Evolutionary conservation across 495 filamentous ascomycete species (phyloP).

Genomic region (Thozetella sp.): DNA sequence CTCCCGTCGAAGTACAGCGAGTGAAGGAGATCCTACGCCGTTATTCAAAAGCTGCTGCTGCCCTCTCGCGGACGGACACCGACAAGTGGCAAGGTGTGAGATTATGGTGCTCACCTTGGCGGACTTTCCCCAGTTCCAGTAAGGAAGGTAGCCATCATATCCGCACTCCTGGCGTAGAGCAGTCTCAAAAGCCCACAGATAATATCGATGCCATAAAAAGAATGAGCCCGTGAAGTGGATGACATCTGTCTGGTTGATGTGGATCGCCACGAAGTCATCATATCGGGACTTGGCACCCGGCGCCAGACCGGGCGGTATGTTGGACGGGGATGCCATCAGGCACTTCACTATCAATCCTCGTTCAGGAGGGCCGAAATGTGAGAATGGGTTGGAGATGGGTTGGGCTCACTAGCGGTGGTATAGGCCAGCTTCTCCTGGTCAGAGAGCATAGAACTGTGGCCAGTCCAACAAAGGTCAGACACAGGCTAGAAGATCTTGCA

Average conservation of each 20-base stretch:
- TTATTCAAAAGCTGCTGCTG: background rate
- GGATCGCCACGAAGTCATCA: slow-evolving; percentile 69
- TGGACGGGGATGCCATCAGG: slow-evolving; percentile 50
- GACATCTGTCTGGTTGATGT: slow-evolving; percentile 61
- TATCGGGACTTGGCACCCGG: slow-evolving; percentile 35
- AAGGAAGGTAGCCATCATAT: slow-evolving; percentile 52
- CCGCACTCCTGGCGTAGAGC: slow-evolving; percentile 66
- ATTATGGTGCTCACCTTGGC: too few relatives aligned
- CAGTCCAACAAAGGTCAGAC: background rate
- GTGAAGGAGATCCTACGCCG: slow-evolving; percentile 27
- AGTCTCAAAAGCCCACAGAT: slow-evolving; percentile 59
- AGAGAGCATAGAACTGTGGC: slow-evolving; percentile 42
- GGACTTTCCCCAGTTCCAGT: slow-evolving; percentile 62
- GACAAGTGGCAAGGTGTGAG: too few relatives aligned
- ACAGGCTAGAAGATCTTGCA: too few relatives aligned
- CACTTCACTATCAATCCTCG: slow-evolving; percentile 60
- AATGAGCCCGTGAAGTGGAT: slow-evolving; percentile 67
- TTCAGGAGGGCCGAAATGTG: too few relatives aligned
- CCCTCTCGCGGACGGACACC: too few relatives aligned
- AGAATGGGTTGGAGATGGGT: background rate
- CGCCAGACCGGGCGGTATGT: slow-evolving; percentile 10
- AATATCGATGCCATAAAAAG: slow-evolving; percentile 69
- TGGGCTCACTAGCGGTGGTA: slow-evolving; percentile 51
- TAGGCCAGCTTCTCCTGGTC: slow-evolving; percentile 50
- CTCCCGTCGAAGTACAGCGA: slow-evolving; percentile 61